Evolutionary conservation across 805 yeast genomes (phyloP).

Genomic region (Myxozyma nipponensis): DNA sequence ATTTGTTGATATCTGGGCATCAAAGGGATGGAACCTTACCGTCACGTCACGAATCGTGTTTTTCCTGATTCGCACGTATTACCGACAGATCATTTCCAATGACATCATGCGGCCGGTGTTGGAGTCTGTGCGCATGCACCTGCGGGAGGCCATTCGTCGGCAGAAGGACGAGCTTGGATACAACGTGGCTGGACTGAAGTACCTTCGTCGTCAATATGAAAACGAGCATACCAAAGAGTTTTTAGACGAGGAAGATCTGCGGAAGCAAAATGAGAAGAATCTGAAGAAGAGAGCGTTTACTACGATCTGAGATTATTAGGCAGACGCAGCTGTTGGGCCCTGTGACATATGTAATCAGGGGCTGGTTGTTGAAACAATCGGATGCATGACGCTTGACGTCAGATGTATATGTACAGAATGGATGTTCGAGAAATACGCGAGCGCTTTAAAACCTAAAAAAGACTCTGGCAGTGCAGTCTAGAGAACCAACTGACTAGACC

Average conservation of each 20-base stretch:
- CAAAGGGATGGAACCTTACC: slow-evolving; percentile 47
- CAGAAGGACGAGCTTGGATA: slow-evolving; percentile 66
- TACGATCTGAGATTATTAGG: slow-evolving; percentile 39
- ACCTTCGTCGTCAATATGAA: slow-evolving; percentile 73
- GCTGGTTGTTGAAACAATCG: too few species aligned
- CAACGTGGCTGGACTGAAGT: slow-evolving; percentile 78
- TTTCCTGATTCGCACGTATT: slow-evolving; percentile 67
- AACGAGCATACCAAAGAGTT: slow-evolving; percentile 68
- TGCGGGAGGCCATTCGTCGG: slow-evolving; percentile 53
- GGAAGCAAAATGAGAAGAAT: slow-evolving; percentile 49
- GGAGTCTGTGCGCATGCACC: slow-evolving; percentile 55
- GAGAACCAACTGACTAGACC: too few species aligned
- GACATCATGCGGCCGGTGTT: slow-evolving; percentile 56
- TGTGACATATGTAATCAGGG: neutral
- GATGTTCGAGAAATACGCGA: too few species aligned
- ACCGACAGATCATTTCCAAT: slow-evolving; percentile 64
- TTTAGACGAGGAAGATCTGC: slow-evolving; percentile 61
- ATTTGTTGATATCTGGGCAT: slow-evolving; percentile 75
- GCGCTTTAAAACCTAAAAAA: too few species aligned
- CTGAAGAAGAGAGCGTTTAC: slow-evolving; percentile 73
- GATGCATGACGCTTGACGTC: too few species aligned
- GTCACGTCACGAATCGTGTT: slow-evolving; percentile 70
- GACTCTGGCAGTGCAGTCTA: too few species aligned
- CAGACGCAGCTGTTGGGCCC: too few species aligned
- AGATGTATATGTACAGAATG: too few species aligned